Evolutionary conservation across 148 eudicot species (phyloP).

Genomic region (Cornus florida): DNA sequence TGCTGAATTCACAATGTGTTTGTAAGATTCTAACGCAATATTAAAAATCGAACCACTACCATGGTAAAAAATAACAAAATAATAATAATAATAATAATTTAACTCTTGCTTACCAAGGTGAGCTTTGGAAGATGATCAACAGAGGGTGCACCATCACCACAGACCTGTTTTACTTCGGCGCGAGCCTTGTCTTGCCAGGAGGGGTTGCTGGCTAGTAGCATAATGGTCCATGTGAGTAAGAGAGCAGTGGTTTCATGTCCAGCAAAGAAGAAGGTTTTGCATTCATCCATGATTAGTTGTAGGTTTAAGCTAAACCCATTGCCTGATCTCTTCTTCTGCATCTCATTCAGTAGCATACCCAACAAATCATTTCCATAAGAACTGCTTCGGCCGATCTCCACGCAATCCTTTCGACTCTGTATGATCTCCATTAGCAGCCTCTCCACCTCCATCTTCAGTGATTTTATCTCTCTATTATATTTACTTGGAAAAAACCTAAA

Average conservation of each 20-base stretch:
- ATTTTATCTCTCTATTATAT: constrained; percentile 81
- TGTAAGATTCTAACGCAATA: too few relatives aligned
- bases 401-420: constrained; percentile 57
- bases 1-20: too few relatives aligned
- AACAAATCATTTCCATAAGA: constrained; percentile 81
- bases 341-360: constrained; percentile 71
- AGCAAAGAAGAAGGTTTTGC: constrained; percentile 87
- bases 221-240: constrained; percentile 81
- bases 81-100: not conserved
- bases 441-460: constrained; percentile 74
- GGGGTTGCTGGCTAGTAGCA: constrained; percentile 79
- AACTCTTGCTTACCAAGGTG: constrained; percentile 52
- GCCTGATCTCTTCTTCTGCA: constrained; percentile 42
- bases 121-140: constrained; percentile 75
- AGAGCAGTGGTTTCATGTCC: constrained; percentile 87
- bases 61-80: not conserved
- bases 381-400: constrained; percentile 65
- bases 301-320: constrained; percentile 48
- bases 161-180: constrained; percentile 51
- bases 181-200: constrained; percentile 76
- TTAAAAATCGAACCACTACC: not conserved
- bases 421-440: constrained; percentile 75
- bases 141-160: constrained; percentile 49
- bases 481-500: constrained; percentile 89
- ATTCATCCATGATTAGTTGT: constrained; percentile 90